Conservation (phyloP, 768 basidiomycete genomes). For the Lactarius hengduanensis region DNA sequence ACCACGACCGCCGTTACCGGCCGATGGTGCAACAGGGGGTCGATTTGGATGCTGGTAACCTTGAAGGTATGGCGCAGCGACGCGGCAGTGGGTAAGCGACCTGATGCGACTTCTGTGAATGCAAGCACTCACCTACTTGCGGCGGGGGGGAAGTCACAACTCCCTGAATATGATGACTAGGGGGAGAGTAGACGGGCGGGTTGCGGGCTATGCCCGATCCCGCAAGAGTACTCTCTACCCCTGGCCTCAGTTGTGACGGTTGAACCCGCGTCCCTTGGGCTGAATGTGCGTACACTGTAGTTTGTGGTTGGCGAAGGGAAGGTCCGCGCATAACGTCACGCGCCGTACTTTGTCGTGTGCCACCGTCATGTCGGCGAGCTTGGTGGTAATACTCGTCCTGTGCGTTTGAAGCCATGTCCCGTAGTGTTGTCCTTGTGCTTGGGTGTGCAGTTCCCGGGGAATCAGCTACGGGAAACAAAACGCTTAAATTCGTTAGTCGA, state of each 20-base stretch:
- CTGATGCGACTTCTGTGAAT: background rate
- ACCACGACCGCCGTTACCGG: background rate
- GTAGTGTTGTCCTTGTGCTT: background rate
- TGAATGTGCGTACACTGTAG: background rate
- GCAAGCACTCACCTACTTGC: background rate
- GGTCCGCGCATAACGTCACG: background rate
- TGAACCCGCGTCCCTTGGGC: background rate
- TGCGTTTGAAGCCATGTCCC: background rate
- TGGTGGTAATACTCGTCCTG: background rate
- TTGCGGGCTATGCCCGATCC: background rate
- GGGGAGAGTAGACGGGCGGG: background rate
- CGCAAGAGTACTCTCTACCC: background rate
- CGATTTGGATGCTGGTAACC: background rate
- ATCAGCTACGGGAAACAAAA: background rate
- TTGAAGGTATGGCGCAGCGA: background rate
- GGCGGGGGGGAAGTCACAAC: background rate
- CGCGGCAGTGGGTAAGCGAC: background rate
- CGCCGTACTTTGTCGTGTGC: slow-evolving; percentile 1
- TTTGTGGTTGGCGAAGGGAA: background rate
- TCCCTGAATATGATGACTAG: background rate
- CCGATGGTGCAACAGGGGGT: background rate
- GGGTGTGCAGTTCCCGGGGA: slow-evolving; percentile 10
- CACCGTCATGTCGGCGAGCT: background rate
- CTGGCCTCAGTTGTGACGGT: background rate
- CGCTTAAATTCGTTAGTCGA: slow-evolving; percentile 6